Base-by-base conservation (phyloP, 371 early-diverging fungal species). In the Syncephalis fuscata region DNA sequence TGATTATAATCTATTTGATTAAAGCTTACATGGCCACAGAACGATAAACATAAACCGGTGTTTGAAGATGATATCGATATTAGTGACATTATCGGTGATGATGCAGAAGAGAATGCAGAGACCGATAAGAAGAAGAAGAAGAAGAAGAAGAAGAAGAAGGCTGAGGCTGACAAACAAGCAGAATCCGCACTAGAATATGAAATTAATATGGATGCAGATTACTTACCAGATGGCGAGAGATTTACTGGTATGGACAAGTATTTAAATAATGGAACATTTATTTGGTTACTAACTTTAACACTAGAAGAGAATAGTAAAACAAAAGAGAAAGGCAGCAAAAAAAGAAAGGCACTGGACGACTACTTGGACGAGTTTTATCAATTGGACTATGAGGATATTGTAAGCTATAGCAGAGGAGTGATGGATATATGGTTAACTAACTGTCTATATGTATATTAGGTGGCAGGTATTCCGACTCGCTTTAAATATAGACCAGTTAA, bases 301-400 rank as follows among this genome's bases (percentile, higher is more conserved):
- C n/a, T n/a, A n/a, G n/a, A n/a, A n/a, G n/a, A n/a, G n/a, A n/a
- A n/a, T n/a, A n/a, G n/a, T n/a, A n/a, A n/a, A n/a, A n/a, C n/a
- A n/a, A 50, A 61, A 14, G 52, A 53, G 23, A 53, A 61, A 11
- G 53, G 59, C 46, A 62, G 66, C 56, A 61, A 63, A 10, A 63
- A 57, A 55, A 62, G 45, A 50, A 75, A 57, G 48, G 56, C 67
- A 56, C 55, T 76, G 26, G 64, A 71, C 17, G 61, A 80, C 27
- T 74, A 84, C 45, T 56, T 90, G 68, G 91, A 92, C 38, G 88
- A 96, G 48, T 82, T 82, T 61, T 87, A 91, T 61, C 74, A 84
- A 39, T 69, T 94, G n/a, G 83, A 88, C 60, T 88, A 86, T 58
- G 93, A 94, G 61, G 95, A 93, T 59, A 77, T 90, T 54, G 74